Conservation (phyloP, 2,329 filamentous ascomycete species). For the Byssochlamys sp. region DNA sequence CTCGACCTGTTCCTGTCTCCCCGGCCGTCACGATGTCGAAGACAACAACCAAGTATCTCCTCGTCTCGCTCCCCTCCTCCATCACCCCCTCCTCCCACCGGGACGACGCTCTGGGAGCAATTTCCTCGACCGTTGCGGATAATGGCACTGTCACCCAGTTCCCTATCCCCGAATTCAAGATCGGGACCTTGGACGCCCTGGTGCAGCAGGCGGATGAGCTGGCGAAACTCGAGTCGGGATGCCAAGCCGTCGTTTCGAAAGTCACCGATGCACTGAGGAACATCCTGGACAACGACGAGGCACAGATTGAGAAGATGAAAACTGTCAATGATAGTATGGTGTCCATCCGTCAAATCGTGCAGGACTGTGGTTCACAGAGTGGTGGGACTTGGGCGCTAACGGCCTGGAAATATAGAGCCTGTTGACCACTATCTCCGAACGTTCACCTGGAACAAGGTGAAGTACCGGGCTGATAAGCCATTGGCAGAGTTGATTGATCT, state of each 20-base stretch:
- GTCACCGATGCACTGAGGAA: slow-evolving; percentile 75
- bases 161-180: slow-evolving; percentile 87
- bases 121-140: slow-evolving; percentile 65
- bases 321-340: slow-evolving; percentile 81
- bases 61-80: slow-evolving; percentile 81
- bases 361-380: slow-evolving; percentile 1
- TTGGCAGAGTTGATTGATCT: slow-evolving; percentile 77
- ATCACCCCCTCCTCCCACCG: slow-evolving; percentile 71
- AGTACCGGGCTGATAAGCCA: slow-evolving; percentile 87
- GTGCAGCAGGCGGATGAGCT: slow-evolving; percentile 95
- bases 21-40: slow-evolving; percentile 30
- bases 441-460: slow-evolving; percentile 95
- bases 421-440: slow-evolving; percentile 82
- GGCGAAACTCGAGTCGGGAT: slow-evolving; percentile 71
- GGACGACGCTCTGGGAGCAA: slow-evolving; percentile 68
- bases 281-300: slow-evolving; percentile 75
- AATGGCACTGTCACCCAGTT: slow-evolving; percentile 69
- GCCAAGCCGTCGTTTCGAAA: slow-evolving; percentile 74
- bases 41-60: slow-evolving; percentile 56
- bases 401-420: slow-evolving; percentile 55
- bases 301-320: slow-evolving; percentile 76
- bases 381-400: background rate
- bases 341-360: background rate
- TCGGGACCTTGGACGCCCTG: slow-evolving; percentile 86
- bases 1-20: background rate